Percentiles rank a stretch among this genome's conserved stretches.
Evolutionary conservation across 2,329 filamentous ascomycete species (phyloP).

Genomic region (Chaetomium strumarium): DNA sequence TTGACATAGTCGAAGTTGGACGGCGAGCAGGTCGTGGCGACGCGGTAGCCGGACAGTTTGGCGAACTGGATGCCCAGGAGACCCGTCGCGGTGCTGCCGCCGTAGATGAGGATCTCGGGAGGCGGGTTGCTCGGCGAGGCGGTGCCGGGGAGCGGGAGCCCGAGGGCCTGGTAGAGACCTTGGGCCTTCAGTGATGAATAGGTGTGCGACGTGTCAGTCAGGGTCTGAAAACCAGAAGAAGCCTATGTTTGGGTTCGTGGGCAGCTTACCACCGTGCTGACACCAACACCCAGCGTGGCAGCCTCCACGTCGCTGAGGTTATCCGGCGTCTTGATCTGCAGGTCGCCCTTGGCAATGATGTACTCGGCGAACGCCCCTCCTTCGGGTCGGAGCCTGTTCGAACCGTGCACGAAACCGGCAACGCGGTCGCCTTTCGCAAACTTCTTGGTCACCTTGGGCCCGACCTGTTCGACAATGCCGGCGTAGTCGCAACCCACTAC

Average conservation of each 20-base stretch:
- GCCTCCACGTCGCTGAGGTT: constrained; percentile 42
- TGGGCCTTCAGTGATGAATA: constrained; percentile 33
- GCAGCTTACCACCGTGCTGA: constrained; percentile 35
- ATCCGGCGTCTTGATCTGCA: constrained; percentile 41
- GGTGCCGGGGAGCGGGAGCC: constrained; percentile 35
- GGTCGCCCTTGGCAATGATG: constrained; percentile 33
- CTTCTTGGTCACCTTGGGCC: constrained; percentile 35
- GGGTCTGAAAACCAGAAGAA: neutral
- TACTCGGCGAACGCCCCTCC: constrained; percentile 40
- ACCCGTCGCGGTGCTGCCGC: constrained; percentile 49
- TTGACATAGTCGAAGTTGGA: constrained; percentile 36
- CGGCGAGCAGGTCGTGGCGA: constrained; percentile 36
- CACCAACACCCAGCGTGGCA: constrained; percentile 36
- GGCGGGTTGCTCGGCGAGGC: constrained; percentile 31
- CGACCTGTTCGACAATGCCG: constrained; percentile 42
- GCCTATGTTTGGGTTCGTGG: neutral
- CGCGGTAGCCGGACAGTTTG: constrained; percentile 35
- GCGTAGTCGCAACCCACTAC: constrained; percentile 41
- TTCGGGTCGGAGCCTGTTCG: constrained; percentile 33
- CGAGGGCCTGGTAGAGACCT: constrained; percentile 41
- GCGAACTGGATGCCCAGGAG: constrained; percentile 45
- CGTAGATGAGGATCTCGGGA: constrained; percentile 37
- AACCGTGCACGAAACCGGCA: constrained; percentile 36
- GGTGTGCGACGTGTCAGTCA: neutral
- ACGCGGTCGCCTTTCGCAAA: constrained; percentile 45